Evolutionary conservation across 768 basidiomycete species (phyloP), one percentile per base, ranked within the genome.

Genomic region (Rickenella mellea): DNA sequence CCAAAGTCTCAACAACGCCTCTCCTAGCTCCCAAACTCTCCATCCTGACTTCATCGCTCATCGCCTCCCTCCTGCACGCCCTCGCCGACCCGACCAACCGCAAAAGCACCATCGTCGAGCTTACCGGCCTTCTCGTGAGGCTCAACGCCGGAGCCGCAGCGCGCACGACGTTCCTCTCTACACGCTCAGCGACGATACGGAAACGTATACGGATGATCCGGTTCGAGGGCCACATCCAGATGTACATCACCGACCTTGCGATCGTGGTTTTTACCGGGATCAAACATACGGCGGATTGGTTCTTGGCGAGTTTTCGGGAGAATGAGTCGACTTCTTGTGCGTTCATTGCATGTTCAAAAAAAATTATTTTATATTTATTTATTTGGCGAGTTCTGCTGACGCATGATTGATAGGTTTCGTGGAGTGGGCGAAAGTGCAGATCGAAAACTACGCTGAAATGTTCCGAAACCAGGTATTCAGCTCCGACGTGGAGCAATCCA

Each of bases 221-320:
- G 37, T 93, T 92, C 49, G 90, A 94, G 50, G 93, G 94, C 2
- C 79, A 92, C 53, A 78, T 93, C 26, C 76, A 73, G 2, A 71
- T 82, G 38, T 98, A 94, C 53, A 73, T 98, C 37, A 82, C 78
- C 26, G 89, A 97, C 54, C 68, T 98, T 26, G 78, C 90, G 2
- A 70, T 92, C 30, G 87, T 98, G 0, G 78, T 83, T 44, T 98
- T 98, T 53, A 96, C 92, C 1, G 81, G 88, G 1, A 85, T 99
- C 58, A 93, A 96, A 58, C 90, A 98, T 55, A 96, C 93, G 1
- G 89, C 89, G 11, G 94, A 99, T 62, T 99, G 96, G 96, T 99
- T 89, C 61, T 68, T 97, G 51, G 82, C 84, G 1, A 92, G 90
- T 43, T 99, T 96, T 63, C 87, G 83, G 60, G 96, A 97, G 61